A percentile compares a stretch with the other conserved stretches of the same genome.
Evolutionary conservation across 352 stramenopile genomes (phyloP).

Genomic region (Phytophthora pinifolia): DNA sequence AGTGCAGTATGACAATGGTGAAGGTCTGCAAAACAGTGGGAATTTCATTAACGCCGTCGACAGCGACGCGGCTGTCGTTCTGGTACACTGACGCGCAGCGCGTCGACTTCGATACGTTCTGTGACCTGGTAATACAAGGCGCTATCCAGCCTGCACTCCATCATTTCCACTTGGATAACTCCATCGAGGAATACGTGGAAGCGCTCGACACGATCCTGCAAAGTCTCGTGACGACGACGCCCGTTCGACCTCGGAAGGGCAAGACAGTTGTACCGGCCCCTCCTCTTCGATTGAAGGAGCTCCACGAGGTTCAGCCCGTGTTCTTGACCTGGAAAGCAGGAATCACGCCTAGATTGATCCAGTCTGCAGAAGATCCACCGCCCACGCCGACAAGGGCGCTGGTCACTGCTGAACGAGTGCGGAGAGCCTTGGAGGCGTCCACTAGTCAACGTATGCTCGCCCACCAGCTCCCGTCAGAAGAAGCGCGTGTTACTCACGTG

Average conservation of each 20-base stretch:
- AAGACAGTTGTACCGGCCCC: background rate
- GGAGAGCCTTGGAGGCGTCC: slow-evolving; percentile 20
- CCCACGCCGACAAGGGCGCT: background rate
- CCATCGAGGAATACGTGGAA: slow-evolving; percentile 40
- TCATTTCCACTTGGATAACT: slow-evolving; percentile 50
- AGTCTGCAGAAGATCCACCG: background rate
- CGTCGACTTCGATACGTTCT: slow-evolving; percentile 56
- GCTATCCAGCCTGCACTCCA: slow-evolving; percentile 53
- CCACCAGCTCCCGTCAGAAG: slow-evolving; percentile 30
- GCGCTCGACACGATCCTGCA: slow-evolving; percentile 45
- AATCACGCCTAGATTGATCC: slow-evolving; percentile 19
- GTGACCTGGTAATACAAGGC: slow-evolving; percentile 39
- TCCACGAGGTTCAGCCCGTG: slow-evolving; percentile 47
- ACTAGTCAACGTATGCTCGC: slow-evolving; percentile 27
- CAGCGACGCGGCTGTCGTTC: slow-evolving; percentile 22
- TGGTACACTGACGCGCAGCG: slow-evolving; percentile 26
- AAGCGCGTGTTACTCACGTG: slow-evolving; percentile 36
- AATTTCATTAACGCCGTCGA: slow-evolving; percentile 32
- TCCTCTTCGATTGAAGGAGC: slow-evolving; percentile 33
- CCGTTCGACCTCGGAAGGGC: background rate
- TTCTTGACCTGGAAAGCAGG: slow-evolving; percentile 44
- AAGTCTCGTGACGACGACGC: slow-evolving; percentile 30
- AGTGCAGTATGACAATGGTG: slow-evolving; percentile 57
- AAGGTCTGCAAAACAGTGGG: slow-evolving; percentile 60
- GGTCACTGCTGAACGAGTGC: slow-evolving; percentile 17